These are phyloP conservation scores for Rhodomyrtus psidioides DNA, from an alignment of 441 rosid genomes.

Conservation along the genomic window DNA sequence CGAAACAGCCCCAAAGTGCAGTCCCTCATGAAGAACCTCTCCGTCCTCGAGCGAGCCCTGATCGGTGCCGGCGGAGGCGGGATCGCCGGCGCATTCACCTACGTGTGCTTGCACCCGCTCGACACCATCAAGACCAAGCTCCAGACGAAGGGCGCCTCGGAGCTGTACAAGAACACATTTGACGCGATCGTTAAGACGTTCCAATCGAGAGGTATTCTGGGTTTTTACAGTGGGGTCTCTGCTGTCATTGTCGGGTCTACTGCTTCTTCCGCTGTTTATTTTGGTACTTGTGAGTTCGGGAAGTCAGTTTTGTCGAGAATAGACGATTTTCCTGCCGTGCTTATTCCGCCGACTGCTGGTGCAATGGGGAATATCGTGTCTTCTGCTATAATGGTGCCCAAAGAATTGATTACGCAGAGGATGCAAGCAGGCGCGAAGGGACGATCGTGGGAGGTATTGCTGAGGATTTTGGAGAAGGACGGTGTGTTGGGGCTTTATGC, in stretches of 20 bases:
- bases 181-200: constrained; percentile 76
- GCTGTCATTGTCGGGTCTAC: constrained; percentile 97
- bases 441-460: constrained; percentile 67
- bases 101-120: constrained; percentile 75
- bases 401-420: constrained; percentile 81
- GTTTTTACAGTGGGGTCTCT: constrained; percentile 85
- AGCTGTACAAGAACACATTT: constrained; percentile 51
- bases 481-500: constrained; percentile 85
- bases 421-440: constrained; percentile 94
- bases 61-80: constrained; percentile 90
- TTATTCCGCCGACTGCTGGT: constrained; percentile 91
- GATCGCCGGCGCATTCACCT: constrained; percentile 88
- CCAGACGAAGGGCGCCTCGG: constrained; percentile 84
- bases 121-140: constrained; percentile 90
- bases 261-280: constrained; percentile 83
- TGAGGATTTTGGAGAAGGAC: constrained; percentile 71
- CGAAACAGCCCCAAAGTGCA: constrained; percentile 33
- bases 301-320: constrained; percentile 69
- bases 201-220: constrained; percentile 62
- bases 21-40: constrained; percentile 51
- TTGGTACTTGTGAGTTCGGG: constrained; percentile 95
- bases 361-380: constrained; percentile 95
- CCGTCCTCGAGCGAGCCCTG: constrained; percentile 70
- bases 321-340: constrained; percentile 51
- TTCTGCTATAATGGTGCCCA: constrained; percentile 92